Base-by-base conservation (phyloP, 257 asterid genomes). In the Apocynum venetum region DNA sequence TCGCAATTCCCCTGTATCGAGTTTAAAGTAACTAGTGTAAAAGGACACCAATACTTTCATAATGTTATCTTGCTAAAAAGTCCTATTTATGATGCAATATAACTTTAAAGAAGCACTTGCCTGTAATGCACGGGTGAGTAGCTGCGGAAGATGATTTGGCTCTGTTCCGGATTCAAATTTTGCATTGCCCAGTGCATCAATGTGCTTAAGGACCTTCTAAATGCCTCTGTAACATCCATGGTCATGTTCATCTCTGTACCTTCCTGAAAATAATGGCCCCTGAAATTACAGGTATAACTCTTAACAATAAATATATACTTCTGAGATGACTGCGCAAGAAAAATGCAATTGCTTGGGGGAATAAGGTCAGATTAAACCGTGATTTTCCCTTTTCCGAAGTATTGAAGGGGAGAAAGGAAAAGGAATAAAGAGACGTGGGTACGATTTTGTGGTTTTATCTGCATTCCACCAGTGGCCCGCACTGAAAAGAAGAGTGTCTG, bases 401-500 rank as follows among this genome's bases (percentile, higher is more conserved):
- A 25, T 25, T 25, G 31, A 25, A 8, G 35, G 43, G 2, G 52
- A 12, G 19, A 11, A 52, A 53, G 17, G 13, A 53, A 53, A 13
- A 55, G 2, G 20, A 56, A 40, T 11, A 14, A 31, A 6, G 40
- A n/a, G 19, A 1, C 11, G 8, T 41, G 19, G 89, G 2, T 85
- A 96, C 98, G 86, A 82, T 63, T 89, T 91, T 2, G 83, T 7
- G 6, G 99, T 96, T 74, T 96, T 96, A 48, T 89, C 97, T 36
- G 79, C 81, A 74, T 89, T 93, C 99, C 99, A 96, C 99, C 99
- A 96, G 80, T 93, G 99, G 1, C 99, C 97, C 0, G 92, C 93
- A 73, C 92, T 89, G 85, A 96, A 89, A 0, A 96, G 48, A 41
- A 96, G 84, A 43, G 91, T 69, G 80, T 93, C 87, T 0, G 96